phyloP scores from a whole-genome alignment of 768 basidiomycete genomes.

The Asterophora lycoperdoides region DNA sequence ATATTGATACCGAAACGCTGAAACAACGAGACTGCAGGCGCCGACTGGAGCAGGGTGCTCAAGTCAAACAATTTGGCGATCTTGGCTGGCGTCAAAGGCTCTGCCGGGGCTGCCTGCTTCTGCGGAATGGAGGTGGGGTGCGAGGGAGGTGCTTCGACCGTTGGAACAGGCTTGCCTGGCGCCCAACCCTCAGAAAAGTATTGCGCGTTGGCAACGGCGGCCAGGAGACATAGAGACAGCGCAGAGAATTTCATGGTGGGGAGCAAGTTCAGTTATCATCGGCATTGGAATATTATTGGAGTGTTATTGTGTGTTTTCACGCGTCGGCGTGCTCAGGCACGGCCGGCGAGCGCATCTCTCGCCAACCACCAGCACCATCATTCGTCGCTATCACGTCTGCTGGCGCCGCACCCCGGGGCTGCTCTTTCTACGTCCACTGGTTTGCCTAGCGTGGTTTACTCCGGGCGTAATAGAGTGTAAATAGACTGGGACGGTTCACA shows the following conservation, averaged over 20 bases:
- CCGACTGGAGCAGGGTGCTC: constrained; percentile 44
- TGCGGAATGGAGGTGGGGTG: constrained; percentile 18
- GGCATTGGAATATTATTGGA: neutral
- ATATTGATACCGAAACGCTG: constrained; percentile 66
- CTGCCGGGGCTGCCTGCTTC: constrained; percentile 18
- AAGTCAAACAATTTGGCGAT: constrained; percentile 33
- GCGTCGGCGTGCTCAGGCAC: constrained; percentile 2
- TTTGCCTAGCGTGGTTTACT: neutral
- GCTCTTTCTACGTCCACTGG: neutral
- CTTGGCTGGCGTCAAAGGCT: constrained; percentile 12
- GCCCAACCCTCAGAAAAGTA: constrained; percentile 83
- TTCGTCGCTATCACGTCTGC: neutral
- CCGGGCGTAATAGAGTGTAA: neutral
- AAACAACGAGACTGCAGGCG: constrained; percentile 53
- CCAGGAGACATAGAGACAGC: constrained; percentile 30
- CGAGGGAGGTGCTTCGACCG: constrained; percentile 19
- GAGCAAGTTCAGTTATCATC: too few species aligned
- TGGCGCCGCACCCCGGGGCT: neutral
- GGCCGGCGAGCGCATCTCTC: neutral
- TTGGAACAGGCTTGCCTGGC: constrained; percentile 58
- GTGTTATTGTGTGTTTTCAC: neutral
- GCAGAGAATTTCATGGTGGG: constrained; percentile 49
- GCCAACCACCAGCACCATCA: neutral
- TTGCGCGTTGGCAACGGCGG: constrained; percentile 48
- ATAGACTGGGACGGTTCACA: neutral